These are phyloP conservation scores for Jackrogersella minutella DNA, from an alignment of 495 filamentous ascomycete species.

Conservation along the genomic window DNA sequence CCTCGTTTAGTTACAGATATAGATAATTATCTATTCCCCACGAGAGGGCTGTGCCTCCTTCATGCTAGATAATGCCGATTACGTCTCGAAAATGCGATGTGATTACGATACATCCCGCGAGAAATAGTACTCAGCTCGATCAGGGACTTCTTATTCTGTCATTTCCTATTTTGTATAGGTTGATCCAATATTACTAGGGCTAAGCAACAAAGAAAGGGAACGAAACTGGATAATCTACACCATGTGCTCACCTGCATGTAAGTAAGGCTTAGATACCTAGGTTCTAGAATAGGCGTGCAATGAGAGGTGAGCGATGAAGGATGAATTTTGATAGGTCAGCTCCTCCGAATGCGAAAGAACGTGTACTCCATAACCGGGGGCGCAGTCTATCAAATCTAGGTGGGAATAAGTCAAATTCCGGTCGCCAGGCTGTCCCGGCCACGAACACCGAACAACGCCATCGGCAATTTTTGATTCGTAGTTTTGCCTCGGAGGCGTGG, in stretches of 20 bases:
- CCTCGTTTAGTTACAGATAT: neutral
- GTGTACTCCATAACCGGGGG: no score
- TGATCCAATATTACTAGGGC: neutral
- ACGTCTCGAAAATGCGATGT: neutral
- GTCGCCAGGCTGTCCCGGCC: neutral
- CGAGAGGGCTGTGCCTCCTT: neutral
- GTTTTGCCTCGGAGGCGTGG: no score
- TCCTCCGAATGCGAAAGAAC: conserved; percentile 7
- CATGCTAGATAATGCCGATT: neutral
- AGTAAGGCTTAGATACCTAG: neutral
- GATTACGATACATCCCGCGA: neutral
- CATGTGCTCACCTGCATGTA: neutral
- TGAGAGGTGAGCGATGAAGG: neutral
- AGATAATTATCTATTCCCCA: neutral
- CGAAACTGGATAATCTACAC: no score
- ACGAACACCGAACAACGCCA: neutral
- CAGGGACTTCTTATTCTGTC: neutral
- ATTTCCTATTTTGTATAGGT: neutral
- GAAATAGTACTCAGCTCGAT: no score
- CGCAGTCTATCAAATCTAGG: no score
- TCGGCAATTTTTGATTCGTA: neutral
- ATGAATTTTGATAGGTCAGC: neutral
- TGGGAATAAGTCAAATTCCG: neutral
- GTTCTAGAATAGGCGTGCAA: neutral
- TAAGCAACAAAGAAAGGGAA: no score